These are phyloP conservation scores for Cucurbita maxima DNA, from an alignment of 306 rosid species.

Conservation along the genomic window DNA sequence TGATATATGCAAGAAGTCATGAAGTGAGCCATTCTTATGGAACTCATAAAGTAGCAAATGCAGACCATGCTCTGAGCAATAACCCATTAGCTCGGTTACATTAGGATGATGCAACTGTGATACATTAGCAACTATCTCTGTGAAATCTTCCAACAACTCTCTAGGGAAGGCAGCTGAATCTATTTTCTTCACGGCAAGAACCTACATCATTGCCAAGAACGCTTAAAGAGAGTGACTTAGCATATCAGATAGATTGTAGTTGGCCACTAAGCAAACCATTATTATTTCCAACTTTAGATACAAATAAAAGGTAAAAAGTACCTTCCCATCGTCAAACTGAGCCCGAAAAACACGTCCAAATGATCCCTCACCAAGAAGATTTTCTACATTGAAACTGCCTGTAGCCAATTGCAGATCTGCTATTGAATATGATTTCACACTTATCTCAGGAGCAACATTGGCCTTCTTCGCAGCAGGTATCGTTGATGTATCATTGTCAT, in stretches of 20 bases:
- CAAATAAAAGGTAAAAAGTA: conserved; percentile 11
- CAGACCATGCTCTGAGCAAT: conserved; percentile 94
- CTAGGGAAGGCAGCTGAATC: conserved; percentile 60
- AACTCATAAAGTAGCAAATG: conserved; percentile 77
- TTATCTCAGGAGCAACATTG: conserved; percentile 36
- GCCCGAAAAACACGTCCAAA: conserved; percentile 93
- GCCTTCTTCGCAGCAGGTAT: conserved; percentile 50
- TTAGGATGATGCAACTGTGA: conserved; percentile 78
- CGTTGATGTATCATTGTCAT: conserved; percentile 48
- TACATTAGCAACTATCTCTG: conserved; percentile 51
- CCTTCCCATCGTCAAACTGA: conserved; percentile 86
- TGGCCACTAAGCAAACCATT: background rate
- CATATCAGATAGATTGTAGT: background rate
- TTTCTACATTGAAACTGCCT: conserved; percentile 81
- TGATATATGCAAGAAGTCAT: conserved; percentile 74
- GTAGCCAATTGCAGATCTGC: conserved; percentile 97
- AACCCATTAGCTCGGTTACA: conserved; percentile 83
- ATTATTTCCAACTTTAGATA: background rate
- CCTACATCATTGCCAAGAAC: conserved; percentile 26
- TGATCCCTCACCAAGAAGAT: conserved; percentile 84
- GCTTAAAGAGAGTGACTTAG: background rate
- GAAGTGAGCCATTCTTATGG: conserved; percentile 76
- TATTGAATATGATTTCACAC: conserved; percentile 65
- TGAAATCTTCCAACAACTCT: conserved; percentile 43
- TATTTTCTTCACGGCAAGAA: conserved; percentile 88